These are phyloP conservation scores for Arachnomyces sp. DNA, from an alignment of 2,329 filamentous ascomycete genomes.

Conservation along the genomic window DNA sequence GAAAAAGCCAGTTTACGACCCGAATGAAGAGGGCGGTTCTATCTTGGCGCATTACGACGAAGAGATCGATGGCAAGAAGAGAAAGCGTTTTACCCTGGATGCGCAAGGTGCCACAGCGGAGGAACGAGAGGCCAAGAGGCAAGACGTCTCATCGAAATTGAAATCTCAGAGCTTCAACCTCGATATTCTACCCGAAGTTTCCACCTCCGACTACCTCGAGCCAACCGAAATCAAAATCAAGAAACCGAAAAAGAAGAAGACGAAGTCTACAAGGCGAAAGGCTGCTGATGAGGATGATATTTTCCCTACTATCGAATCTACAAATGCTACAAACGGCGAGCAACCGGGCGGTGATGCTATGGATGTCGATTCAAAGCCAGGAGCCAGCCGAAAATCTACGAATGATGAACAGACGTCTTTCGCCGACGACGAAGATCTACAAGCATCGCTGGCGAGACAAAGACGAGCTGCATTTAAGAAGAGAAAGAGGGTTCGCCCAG, in stretches of 20 bases:
- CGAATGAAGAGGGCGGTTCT: constrained; percentile 61
- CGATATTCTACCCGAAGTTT: constrained; percentile 59
- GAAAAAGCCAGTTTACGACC: constrained; percentile 81
- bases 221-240: constrained; percentile 81
- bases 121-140: constrained; percentile 49
- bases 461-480: constrained; percentile 80
- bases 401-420: constrained; percentile 60
- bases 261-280: constrained; percentile 64
- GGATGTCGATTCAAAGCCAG: constrained; percentile 62
- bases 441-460: constrained; percentile 76
- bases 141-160: constrained; percentile 47
- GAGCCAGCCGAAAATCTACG: constrained; percentile 22
- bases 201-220: constrained; percentile 80
- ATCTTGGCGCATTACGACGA: constrained; percentile 92
- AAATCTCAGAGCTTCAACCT: constrained; percentile 67
- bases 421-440: constrained; percentile 86
- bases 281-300: constrained; percentile 55
- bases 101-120: constrained; percentile 63
- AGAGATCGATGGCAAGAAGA: constrained; percentile 83
- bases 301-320: constrained; percentile 29
- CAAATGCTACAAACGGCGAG: constrained; percentile 20
- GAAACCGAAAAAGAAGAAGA: constrained; percentile 82
- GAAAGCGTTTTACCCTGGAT: constrained; percentile 80
- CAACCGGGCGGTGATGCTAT: constrained; percentile 48
- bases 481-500: constrained; percentile 74